Evolutionary conservation across 106 monocot species (phyloP).

Genomic region (Posidonia australis): DNA sequence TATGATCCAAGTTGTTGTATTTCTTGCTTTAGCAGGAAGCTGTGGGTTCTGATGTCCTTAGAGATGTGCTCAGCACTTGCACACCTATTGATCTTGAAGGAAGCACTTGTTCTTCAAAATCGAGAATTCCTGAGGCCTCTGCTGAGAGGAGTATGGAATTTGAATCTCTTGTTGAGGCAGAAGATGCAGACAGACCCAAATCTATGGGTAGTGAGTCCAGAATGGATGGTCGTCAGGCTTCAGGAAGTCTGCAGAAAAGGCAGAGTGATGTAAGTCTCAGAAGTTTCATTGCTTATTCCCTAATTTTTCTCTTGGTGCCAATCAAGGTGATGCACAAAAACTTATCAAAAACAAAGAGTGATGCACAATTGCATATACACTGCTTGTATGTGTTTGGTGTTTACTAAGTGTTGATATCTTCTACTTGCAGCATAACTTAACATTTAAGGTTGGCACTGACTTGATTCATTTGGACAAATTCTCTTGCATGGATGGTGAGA

Average conservation of each 20-base stretch:
- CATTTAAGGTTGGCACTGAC: constrained; percentile 50
- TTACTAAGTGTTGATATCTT: not conserved
- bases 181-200: constrained; percentile 2
- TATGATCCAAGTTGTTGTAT: not conserved
- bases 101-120: constrained; percentile 10
- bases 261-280: not conserved
- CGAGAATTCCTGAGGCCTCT: not conserved
- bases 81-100: constrained; percentile 4
- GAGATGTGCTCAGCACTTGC: constrained; percentile 11
- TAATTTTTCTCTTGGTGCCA: not conserved
- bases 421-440: constrained; percentile 29
- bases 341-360: too few species aligned
- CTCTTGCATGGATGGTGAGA: constrained; percentile 42
- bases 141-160: not conserved
- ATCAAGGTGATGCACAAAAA: not conserved
- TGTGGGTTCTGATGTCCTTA: not conserved
- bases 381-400: not conserved
- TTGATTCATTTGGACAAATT: constrained; percentile 34
- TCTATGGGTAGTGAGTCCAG: constrained; percentile 1
- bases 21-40: constrained; percentile 5
- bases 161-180: constrained; percentile 1
- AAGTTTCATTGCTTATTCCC: not conserved
- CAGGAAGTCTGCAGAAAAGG: constrained; percentile 1
- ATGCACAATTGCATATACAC: too few species aligned
- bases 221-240: not conserved